Conservation (phyloP, 176 grass and related monocot species). For the bread wheat (Triticum aestivum) region IWGSC_CS_RefSeq_v2.1 NC_057799.1:127600320-127600819, state of each 20-base stretch:
- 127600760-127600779: no score
- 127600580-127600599: not conserved
- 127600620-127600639: no score
- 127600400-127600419: not conserved
- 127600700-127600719: no score
- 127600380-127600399: slow-evolving; percentile 13
- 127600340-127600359: slow-evolving; percentile 34
- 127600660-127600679: no score
- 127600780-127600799: no score
- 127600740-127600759: no score
- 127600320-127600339: not conserved
- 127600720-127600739: no score
- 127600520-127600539: slow-evolving; percentile 6
- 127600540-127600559: slow-evolving; percentile 15
- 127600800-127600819: no score
- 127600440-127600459: not conserved
- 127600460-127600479: not conserved
- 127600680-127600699: no score
- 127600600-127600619: no score
- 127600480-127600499: no score
- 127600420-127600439: not conserved
- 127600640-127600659: no score
- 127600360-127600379: slow-evolving; percentile 56
- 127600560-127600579: not conserved
- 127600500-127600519: not conserved